These are phyloP conservation scores for Talaromyces funiculosus DNA, from an alignment of 2,329 filamentous ascomycete species.

Conservation along the genomic window DNA sequence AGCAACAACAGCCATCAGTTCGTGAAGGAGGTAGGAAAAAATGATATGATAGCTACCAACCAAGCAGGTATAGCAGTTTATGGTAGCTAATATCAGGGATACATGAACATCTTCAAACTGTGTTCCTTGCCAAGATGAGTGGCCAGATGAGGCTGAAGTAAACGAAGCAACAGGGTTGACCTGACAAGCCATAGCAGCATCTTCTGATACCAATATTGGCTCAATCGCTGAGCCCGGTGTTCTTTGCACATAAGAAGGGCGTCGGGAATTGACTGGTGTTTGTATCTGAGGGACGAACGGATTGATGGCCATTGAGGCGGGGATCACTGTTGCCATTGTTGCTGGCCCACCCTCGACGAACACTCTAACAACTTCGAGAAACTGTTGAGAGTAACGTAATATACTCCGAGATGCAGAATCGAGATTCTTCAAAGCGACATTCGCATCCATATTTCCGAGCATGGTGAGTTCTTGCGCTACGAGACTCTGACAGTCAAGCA, in stretches of 20 bases:
- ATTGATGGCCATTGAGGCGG: not conserved
- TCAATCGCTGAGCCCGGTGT: not conserved
- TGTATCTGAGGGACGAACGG: not conserved
- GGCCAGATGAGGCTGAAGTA: not conserved
- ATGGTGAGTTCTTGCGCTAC: conserved; percentile 12
- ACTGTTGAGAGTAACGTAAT: conserved; percentile 11
- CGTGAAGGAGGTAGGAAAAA: conserved; percentile 14
- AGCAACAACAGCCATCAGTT: conserved; percentile 6
- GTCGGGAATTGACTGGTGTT: conserved; percentile 10
- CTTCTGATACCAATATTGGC: not conserved
- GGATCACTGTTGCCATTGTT: not conserved
- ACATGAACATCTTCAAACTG: conserved; percentile 12
- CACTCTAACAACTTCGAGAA: conserved; percentile 5
- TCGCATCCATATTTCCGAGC: conserved; percentile 11
- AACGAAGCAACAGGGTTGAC: not conserved
- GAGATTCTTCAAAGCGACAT: conserved; percentile 10
- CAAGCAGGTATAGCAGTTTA: conserved; percentile 16
- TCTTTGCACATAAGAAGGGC: conserved; percentile 7
- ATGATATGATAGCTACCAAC: conserved; percentile 15
- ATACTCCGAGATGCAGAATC: conserved; percentile 5
- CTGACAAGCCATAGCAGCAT: not conserved
- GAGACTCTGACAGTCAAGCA: conserved; percentile 11
- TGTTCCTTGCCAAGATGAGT: not conserved
- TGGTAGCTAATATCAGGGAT: conserved; percentile 10
- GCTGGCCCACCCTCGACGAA: not conserved